Base-by-base conservation (phyloP, 2,329 filamentous ascomycete genomes). In the Alternaria panax region DNA sequence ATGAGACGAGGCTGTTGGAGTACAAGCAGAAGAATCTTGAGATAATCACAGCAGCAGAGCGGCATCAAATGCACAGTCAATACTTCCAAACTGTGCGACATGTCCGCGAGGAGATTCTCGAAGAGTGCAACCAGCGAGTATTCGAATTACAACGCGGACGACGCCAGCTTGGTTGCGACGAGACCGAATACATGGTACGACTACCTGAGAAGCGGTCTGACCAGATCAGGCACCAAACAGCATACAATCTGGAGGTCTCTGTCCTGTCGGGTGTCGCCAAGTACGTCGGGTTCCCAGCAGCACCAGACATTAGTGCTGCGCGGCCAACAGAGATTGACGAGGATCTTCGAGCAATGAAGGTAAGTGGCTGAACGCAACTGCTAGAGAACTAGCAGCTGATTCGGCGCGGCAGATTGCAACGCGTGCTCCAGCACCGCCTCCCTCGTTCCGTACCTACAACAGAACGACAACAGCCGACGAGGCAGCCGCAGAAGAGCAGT, bases 191-290 rank as follows among this genome's bases (percentile, higher is more conserved):
- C 74, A 89, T 90, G 57, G 87, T 96, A 67, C 87, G 90, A 54
- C 96, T 96, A 74, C 91, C 92, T 7, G 87, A 89, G 51, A 89
- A 90, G 64, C 87, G 89, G 62, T 86, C 89, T 27, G 90, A 93
- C 70, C 92, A 94, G 71, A 86, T 96, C 60, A 85, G 88, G 62
- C 91, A 97, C 63, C 93, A 96, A 68, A 86, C 93, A 50, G 91
- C 93, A 46, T 98, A 98, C 81, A 98, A 97, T 76, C 91, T 90
- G 66, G 95, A 99, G 76, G 93, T 99, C 5, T 96, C 93, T 0
- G 88, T 97, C 27, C 82, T 99, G 57, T 90, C 93, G 6, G 94
- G 94, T 36, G 85, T 98, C 51, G 93, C 94, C 34, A 98, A 97
- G 80, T 93, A 97, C 76, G 89, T 96, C 72, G 95, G 95, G 24